A percentile compares a stretch with the other conserved stretches of the same genome.
These are phyloP conservation scores for Botrytis paeoniae DNA, from an alignment of 2,329 filamentous ascomycete species.

Conservation along the genomic window DNA sequence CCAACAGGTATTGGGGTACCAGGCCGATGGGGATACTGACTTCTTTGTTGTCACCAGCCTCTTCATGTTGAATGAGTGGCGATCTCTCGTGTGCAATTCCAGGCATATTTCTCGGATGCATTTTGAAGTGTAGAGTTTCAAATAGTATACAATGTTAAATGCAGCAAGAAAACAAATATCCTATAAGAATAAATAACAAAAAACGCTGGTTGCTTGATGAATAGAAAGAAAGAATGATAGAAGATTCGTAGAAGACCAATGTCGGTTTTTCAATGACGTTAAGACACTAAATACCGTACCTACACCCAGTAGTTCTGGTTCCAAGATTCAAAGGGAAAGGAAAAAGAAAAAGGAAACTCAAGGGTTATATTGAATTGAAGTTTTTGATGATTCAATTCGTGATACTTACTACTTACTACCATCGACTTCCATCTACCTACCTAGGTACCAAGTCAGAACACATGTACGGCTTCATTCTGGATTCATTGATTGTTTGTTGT, in stretches of 20 bases:
- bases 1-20: not conserved
- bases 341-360: not conserved
- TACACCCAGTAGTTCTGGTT: not conserved
- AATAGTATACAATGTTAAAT: not conserved
- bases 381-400: not conserved
- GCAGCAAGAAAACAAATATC: not conserved
- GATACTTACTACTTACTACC: not conserved
- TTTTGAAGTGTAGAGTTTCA: not conserved
- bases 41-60: constrained; percentile 14
- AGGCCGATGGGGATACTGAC: not conserved
- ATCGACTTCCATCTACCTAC: not conserved
- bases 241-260: not conserved
- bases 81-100: constrained; percentile 21
- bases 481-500: not conserved
- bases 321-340: not conserved
- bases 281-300: not conserved
- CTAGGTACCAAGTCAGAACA: too few relatives aligned
- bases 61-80: constrained; percentile 24
- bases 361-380: too few relatives aligned
- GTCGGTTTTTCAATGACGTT: not conserved
- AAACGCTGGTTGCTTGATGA: not conserved
- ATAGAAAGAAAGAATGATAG: not conserved
- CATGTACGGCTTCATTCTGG: too few relatives aligned
- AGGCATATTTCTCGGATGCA: not conserved
- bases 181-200: not conserved